phyloP scores from a whole-genome alignment of 225 moss, liverwort and hornwort species.

The Pseudisothecium myosuroides region DNA sequence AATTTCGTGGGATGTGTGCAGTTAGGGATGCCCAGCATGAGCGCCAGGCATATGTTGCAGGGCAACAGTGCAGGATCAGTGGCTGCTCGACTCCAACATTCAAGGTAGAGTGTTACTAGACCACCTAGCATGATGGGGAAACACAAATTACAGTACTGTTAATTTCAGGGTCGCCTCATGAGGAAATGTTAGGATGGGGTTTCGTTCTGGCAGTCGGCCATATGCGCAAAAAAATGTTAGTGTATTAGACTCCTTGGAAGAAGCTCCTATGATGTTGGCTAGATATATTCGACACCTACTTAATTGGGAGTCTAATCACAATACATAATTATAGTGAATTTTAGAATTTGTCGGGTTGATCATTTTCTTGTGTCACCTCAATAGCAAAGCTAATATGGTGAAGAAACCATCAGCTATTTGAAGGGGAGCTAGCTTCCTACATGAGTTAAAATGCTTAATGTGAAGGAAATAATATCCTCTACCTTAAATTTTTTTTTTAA shows the following conservation, averaged over 20 bases:
- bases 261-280: neutral
- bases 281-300: neutral
- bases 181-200: neutral
- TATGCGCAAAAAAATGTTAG: too few species aligned
- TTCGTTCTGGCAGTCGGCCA: too few species aligned
- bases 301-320: neutral
- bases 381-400: neutral
- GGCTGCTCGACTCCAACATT: constrained; percentile 10
- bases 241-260: neutral
- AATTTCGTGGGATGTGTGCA: neutral
- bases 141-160: neutral
- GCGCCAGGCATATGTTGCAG: constrained; percentile 1
- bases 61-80: neutral
- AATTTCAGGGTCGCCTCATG: neutral
- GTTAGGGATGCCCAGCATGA: constrained; percentile 7
- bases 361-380: neutral
- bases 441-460: neutral
- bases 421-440: neutral
- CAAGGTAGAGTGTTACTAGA: neutral
- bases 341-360: neutral
- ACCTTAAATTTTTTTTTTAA: neutral
- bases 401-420: neutral
- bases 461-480: too few species aligned
- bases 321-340: neutral
- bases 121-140: neutral